These are phyloP conservation scores for Pelargonium hybrid DNA, from an alignment of 441 rosid genomes.

Conservation along the genomic window DNA sequence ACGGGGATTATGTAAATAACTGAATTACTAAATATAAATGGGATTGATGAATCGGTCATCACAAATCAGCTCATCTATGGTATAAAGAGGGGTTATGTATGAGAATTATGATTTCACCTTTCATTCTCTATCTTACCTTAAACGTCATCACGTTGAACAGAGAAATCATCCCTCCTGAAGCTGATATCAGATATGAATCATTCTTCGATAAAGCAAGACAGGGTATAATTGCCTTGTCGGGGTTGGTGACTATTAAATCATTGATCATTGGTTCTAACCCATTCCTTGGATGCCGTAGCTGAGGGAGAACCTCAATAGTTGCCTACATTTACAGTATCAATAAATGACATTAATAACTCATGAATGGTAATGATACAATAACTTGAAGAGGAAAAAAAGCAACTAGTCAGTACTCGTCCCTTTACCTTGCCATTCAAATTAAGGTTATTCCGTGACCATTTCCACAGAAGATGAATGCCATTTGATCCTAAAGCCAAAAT, in stretches of 20 bases:
- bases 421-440: constrained; percentile 75
- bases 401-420: constrained; percentile 12
- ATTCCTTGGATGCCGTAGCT: constrained; percentile 68
- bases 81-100: neutral
- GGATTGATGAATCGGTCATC: neutral
- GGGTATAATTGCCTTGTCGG: constrained; percentile 53
- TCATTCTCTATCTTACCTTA: constrained; percentile 35
- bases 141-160: constrained; percentile 81
- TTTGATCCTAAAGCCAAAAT: constrained; percentile 91
- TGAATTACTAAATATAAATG: too few relatives aligned
- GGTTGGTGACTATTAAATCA: constrained; percentile 47
- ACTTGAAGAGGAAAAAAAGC: neutral
- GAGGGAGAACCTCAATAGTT: constrained; percentile 53
- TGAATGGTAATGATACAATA: neutral
- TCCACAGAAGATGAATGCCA: constrained; percentile 68
- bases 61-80: neutral
- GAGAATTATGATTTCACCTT: neutral
- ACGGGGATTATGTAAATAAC: too few relatives aligned
- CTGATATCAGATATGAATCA: constrained; percentile 81
- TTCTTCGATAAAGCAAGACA: constrained; percentile 82
- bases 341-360: neutral
- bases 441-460: constrained; percentile 33
- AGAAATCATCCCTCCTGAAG: constrained; percentile 85
- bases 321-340: constrained; percentile 38
- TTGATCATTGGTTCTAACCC: constrained; percentile 62